phyloP scores from a whole-genome alignment of 257 asterid genomes.

The Lithospermum erythrorhizon region DNA sequence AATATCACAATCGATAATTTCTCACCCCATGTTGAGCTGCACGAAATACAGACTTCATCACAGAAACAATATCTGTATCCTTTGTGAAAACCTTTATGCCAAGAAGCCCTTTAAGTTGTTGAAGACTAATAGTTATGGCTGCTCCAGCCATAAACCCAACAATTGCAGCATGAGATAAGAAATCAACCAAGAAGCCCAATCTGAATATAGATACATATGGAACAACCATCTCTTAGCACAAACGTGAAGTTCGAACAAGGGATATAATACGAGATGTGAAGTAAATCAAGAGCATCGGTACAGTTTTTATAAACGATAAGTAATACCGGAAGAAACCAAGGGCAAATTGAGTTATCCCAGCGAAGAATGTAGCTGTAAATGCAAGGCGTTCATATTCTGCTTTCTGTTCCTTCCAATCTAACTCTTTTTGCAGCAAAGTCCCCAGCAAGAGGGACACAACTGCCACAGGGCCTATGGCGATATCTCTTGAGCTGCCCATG shows the following conservation, averaged over 20 bases:
- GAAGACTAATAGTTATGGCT: slow-evolving; percentile 37
- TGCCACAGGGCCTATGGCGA: slow-evolving; percentile 39
- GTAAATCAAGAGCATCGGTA: background rate
- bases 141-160: slow-evolving; percentile 50
- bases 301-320: background rate
- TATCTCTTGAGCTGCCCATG: slow-evolving; percentile 37
- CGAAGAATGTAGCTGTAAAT: slow-evolving; percentile 57
- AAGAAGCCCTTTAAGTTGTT: slow-evolving; percentile 34
- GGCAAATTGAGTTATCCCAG: slow-evolving; percentile 51
- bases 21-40: slow-evolving; percentile 20
- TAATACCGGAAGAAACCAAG: slow-evolving; percentile 55
- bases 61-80: slow-evolving; percentile 30
- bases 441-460: slow-evolving; percentile 34
- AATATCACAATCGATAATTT: background rate
- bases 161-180: slow-evolving; percentile 38
- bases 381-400: slow-evolving; percentile 45
- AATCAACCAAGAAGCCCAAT: slow-evolving; percentile 36
- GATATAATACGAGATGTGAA: background rate
- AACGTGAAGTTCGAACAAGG: background rate
- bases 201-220: slow-evolving; percentile 6
- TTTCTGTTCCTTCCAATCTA: slow-evolving; percentile 31
- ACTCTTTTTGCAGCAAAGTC: slow-evolving; percentile 22
- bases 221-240: background rate
- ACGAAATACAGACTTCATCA: slow-evolving; percentile 18
- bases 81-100: slow-evolving; percentile 27